Evolutionary conservation across 202 grass and related monocot species (phyloP).

Genomic region (Dendrocalamus latiflorus): DNA sequence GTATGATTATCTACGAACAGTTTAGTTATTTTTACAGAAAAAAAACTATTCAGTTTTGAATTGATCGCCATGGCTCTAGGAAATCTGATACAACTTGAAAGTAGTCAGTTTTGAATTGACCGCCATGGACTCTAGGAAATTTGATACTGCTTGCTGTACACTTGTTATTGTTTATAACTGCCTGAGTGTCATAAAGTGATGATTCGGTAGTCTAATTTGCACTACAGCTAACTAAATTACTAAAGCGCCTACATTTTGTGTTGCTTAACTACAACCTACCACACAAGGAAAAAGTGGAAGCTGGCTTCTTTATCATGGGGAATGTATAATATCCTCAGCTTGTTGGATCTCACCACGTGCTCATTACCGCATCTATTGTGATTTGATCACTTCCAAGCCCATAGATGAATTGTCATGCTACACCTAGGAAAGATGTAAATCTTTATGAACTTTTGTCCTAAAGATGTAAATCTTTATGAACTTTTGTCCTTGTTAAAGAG

Average conservation of each 20-base stretch:
- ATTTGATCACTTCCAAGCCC: not conserved
- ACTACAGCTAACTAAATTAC: not conserved
- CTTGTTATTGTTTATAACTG: constrained; percentile 3
- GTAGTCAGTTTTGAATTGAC: not conserved
- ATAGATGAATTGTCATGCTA: not conserved
- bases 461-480: not conserved
- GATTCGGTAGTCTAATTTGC: not conserved
- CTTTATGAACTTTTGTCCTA: not conserved
- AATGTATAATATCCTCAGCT: not conserved
- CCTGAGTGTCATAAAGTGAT: not conserved
- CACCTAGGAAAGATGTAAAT: not conserved
- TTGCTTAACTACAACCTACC: not conserved
- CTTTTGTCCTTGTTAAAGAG: constrained; percentile 2
- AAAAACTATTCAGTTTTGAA: not conserved
- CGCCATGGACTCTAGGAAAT: not conserved
- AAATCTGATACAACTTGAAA: not conserved
- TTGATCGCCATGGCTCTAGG: not conserved
- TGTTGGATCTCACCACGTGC: not conserved
- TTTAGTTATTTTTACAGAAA: not conserved
- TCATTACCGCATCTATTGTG: not conserved
- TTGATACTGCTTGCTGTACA: not conserved
- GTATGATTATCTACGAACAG: not conserved
- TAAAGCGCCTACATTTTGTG: not conserved
- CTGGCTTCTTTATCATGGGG: not conserved
- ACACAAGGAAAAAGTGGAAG: not conserved